Evolutionary conservation across 192 early-diverging fungal genomes (phyloP).

Genomic region (Gonapodya prolifera): DNA sequence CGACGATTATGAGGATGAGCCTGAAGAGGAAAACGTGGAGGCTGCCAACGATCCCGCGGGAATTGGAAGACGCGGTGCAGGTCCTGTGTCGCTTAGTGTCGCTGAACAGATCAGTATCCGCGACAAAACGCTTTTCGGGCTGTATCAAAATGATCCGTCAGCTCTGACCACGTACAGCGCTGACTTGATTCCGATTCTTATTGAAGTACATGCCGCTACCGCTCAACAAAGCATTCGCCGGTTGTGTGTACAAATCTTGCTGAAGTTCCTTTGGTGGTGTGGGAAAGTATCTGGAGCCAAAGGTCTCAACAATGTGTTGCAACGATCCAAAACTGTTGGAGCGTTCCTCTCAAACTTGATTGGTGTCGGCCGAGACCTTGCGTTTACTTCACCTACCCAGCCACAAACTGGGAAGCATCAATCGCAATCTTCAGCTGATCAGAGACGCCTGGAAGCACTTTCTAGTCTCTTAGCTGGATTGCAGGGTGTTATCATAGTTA

Average conservation of each 20-base stretch:
- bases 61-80: background rate
- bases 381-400: constrained; percentile 6
- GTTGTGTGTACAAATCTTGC: constrained; percentile 34
- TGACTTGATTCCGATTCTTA: constrained; percentile 47
- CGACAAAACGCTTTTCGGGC: background rate
- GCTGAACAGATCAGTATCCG: constrained; percentile 11
- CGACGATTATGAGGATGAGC: constrained; percentile 1
- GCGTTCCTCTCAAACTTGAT: constrained; percentile 36
- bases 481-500: constrained; percentile 45
- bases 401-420: background rate
- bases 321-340: constrained; percentile 21
- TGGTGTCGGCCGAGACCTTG: constrained; percentile 11
- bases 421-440: constrained; percentile 11
- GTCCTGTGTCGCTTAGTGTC: background rate
- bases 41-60: background rate
- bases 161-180: background rate
- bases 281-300: constrained; percentile 21
- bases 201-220: constrained; percentile 57
- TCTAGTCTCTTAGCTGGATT: constrained; percentile 39
- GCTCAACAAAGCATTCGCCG: constrained; percentile 48
- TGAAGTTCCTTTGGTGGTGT: constrained; percentile 36
- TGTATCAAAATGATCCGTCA: background rate
- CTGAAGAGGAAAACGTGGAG: background rate
- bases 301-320: constrained; percentile 28
- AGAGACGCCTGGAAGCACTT: constrained; percentile 22